Percentiles rank a stretch among this genome's conserved stretches.
These are phyloP conservation scores for Colletotrichum somersetense DNA, from an alignment of 2,329 filamentous ascomycete species.

Conservation along the genomic window DNA sequence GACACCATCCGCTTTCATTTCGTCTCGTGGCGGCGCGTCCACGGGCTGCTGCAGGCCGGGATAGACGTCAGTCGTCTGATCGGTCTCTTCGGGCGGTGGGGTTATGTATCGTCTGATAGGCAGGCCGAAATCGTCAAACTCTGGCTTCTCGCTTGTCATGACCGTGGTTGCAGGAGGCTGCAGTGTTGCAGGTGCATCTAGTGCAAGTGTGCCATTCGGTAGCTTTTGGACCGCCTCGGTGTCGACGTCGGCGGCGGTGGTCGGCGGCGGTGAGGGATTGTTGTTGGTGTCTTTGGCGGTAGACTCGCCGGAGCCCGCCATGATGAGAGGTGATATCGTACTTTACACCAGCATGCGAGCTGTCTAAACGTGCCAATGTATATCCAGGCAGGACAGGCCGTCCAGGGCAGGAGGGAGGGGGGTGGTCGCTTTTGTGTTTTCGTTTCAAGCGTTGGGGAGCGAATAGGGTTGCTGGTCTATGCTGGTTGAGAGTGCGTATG, in stretches of 20 bases:
- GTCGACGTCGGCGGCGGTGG: conserved; percentile 41
- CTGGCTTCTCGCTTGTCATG: conserved; percentile 53
- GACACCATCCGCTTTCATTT: conserved; percentile 25
- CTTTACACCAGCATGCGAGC: conserved; percentile 36
- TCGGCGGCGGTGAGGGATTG: conserved; percentile 22
- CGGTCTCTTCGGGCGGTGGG: conserved; percentile 44
- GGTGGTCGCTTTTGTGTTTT: conserved; percentile 32
- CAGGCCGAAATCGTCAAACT: conserved; percentile 79
- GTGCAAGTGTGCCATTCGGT: conserved; percentile 32
- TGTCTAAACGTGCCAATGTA: conserved; percentile 16
- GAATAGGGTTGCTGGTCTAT: conserved; percentile 29
- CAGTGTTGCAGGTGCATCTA: conserved; percentile 48
- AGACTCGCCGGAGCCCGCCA: conserved; percentile 40
- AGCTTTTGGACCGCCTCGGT: conserved; percentile 45
- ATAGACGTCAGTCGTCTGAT: conserved; percentile 28
- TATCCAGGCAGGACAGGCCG: neutral
- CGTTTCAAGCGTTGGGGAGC: conserved; percentile 28
- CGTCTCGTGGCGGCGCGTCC: conserved; percentile 20
- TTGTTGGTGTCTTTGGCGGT: conserved; percentile 1
- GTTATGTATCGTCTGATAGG: conserved; percentile 67
- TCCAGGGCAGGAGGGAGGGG: conserved; percentile 7
- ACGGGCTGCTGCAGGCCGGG: conserved; percentile 20
- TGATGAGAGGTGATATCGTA: conserved; percentile 30
- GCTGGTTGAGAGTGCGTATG: neutral
- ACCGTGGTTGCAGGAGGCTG: conserved; percentile 43